Evolutionary conservation across 2,329 filamentous ascomycete genomes (phyloP), one percentile per base, ranked within the genome.

Genomic region (Aureobasidium sp.): DNA sequence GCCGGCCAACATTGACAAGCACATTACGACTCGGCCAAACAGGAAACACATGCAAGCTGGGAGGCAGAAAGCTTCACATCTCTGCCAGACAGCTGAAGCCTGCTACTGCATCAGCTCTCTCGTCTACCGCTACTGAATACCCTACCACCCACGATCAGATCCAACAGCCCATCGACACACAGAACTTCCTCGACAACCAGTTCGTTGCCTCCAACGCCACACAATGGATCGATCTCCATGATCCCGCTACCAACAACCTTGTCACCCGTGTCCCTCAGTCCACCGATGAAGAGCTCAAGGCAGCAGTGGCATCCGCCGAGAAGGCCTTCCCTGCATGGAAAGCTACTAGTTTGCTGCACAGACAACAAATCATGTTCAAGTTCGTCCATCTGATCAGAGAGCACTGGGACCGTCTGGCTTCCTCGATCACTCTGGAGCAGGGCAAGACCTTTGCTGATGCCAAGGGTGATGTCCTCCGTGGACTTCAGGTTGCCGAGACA

Each of bases 401-500:
- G 77, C 88, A 94, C 77, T 92, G 89, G 89, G 90, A 94, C 73
- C 82, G 90, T 21, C 77, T 94, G 67, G 90, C 90, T 16, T 89
- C 90, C 13, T 91, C 87, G 77, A 94, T 94, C 74, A 92, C 89
- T 7, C 81, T 93, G 62, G 90, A 94, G 79, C 90, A 94, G 79
- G 90, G 90, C 74, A 94, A 94, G 83, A 94, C 90, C 0, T 87
- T 93, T 74, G 87, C 87, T 59, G 90, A 94, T 74, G 89, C 90
- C 39, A 87, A 81, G 74, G 90, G 90, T 48, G 90, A 94, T 73
- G 90, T 94, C 27, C 82, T 93, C 55, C 83, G 90, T 67, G 90
- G 90, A 50, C 80, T 94, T 63, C 90, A 94, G 79, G 90, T 94
- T 30, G 90, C 90, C 3, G 90, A 94, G 79, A 89, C 88, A 7